phyloP scores from a whole-genome alignment of 192 early-diverging fungal genomes.

The Coemansia sp. region DNA sequence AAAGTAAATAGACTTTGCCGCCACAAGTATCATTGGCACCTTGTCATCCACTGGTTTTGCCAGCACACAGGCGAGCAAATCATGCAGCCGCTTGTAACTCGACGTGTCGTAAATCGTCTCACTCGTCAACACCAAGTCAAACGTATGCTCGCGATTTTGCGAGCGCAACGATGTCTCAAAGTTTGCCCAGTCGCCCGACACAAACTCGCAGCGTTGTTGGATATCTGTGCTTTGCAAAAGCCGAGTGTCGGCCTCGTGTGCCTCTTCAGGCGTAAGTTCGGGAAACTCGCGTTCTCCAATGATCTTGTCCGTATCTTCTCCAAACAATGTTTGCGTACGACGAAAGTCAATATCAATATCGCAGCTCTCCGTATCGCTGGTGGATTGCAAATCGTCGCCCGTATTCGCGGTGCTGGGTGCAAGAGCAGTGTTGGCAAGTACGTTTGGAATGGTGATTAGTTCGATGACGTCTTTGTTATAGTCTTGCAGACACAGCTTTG shows the following conservation, averaged over 20 bases:
- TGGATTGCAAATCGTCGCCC: conserved; percentile 60
- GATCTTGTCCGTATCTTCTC: conserved; percentile 24
- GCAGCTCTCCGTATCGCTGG: conserved; percentile 37
- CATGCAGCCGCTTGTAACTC: conserved; percentile 60
- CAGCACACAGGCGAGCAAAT: conserved; percentile 52
- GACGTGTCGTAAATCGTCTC: conserved; percentile 74
- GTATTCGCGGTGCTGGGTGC: conserved; percentile 27
- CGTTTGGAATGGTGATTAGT: conserved; percentile 89
- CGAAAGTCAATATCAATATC: conserved; percentile 47
- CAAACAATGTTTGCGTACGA: conserved; percentile 43
- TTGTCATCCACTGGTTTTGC: conserved; percentile 36
- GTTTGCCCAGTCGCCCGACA: conserved; percentile 67
- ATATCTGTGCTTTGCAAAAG: conserved; percentile 18
- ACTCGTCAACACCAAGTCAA: conserved; percentile 70
- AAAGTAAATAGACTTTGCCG: conserved; percentile 94
- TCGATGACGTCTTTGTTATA: conserved; percentile 88
- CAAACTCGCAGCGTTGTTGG: conserved; percentile 53
- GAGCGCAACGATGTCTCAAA: conserved; percentile 49
- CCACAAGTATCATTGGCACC: conserved; percentile 58
- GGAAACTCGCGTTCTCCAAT: conserved; percentile 38
- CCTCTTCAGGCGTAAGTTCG: conserved; percentile 44
- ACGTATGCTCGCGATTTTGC: conserved; percentile 54
- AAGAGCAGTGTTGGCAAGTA: conserved; percentile 73
- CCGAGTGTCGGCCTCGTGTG: conserved; percentile 23
- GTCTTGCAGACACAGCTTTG: conserved; percentile 81